Conservation (phyloP, 2,329 filamentous ascomycete species). For the Aureobasidium musti region DNA sequence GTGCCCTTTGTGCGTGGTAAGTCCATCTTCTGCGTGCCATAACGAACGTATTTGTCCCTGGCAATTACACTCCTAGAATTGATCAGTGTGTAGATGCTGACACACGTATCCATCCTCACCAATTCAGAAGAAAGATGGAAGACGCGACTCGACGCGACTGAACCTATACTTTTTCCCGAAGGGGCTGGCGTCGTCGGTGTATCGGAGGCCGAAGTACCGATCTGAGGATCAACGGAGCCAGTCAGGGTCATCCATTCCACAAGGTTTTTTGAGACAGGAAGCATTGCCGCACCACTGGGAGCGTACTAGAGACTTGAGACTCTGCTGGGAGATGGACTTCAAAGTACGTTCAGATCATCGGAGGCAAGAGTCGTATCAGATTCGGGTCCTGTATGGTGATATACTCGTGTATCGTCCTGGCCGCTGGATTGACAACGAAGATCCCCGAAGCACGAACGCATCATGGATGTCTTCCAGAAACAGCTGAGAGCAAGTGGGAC, state of each 20-base stretch:
- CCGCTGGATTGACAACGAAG: neutral
- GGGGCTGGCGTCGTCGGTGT: constrained; percentile 17
- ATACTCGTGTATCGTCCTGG: neutral
- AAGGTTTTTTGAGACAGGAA: neutral
- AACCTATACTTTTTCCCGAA: constrained; percentile 12
- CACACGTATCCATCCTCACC: neutral
- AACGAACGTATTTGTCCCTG: neutral
- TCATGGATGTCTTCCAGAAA: neutral
- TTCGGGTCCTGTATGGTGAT: neutral
- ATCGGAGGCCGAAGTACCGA: neutral
- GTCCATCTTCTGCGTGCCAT: constrained; percentile 1
- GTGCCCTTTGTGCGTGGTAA: neutral
- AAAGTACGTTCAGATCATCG: neutral
- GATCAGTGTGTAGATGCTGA: neutral
- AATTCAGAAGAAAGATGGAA: neutral
- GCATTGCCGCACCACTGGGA: neutral
- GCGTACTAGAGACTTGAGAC: neutral
- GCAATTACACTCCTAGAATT: neutral
- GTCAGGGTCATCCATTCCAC: neutral
- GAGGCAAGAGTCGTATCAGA: neutral
- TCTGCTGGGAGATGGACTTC: neutral
- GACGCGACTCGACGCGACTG: constrained; percentile 24
- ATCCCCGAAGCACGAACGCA: neutral
- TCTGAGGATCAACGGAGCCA: neutral
- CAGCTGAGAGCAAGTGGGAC: neutral